A percentile compares a stretch with the other conserved stretches of the same genome.
These are phyloP conservation scores for Xylariaceae sp. DNA, from an alignment of 2,329 filamentous ascomycete genomes.

Conservation along the genomic window DNA sequence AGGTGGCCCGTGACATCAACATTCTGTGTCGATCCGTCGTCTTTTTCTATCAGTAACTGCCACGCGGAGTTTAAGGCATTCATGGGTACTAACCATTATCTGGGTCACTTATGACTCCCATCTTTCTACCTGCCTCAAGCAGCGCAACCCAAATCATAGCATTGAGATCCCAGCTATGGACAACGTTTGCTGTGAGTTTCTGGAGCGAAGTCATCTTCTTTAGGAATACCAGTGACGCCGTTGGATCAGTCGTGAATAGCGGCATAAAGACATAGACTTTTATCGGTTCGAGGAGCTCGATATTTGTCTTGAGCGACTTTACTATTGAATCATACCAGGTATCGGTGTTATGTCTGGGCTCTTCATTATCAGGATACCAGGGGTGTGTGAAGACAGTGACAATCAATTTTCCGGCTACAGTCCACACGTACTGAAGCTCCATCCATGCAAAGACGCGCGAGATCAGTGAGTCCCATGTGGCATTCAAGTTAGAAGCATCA, in stretches of 20 bases:
- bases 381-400: conserved; percentile 53
- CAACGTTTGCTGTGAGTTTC: conserved; percentile 42
- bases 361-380: conserved; percentile 29
- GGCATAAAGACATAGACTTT: conserved; percentile 62
- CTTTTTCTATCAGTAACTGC: conserved; percentile 10
- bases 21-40: conserved; percentile 21
- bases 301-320: conserved; percentile 44
- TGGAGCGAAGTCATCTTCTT: conserved; percentile 50
- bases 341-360: conserved; percentile 35
- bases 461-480: conserved; percentile 50
- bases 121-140: conserved; percentile 68
- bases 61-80: conserved; percentile 10
- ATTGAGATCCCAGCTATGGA: conserved; percentile 46
- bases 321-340: conserved; percentile 57
- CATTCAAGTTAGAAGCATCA: conserved; percentile 20
- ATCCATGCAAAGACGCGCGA: conserved; percentile 52
- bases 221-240: conserved; percentile 55
- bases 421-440: conserved; percentile 53
- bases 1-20: conserved; percentile 31
- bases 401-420: conserved; percentile 57
- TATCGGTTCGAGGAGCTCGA: conserved; percentile 55
- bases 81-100: conserved; percentile 35
- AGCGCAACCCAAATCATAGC: conserved; percentile 61
- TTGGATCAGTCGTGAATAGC: conserved; percentile 56
- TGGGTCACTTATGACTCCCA: conserved; percentile 65